Base-by-base conservation (phyloP, 2,329 filamentous ascomycete genomes). In the Juglanconis oblonga region DNA sequence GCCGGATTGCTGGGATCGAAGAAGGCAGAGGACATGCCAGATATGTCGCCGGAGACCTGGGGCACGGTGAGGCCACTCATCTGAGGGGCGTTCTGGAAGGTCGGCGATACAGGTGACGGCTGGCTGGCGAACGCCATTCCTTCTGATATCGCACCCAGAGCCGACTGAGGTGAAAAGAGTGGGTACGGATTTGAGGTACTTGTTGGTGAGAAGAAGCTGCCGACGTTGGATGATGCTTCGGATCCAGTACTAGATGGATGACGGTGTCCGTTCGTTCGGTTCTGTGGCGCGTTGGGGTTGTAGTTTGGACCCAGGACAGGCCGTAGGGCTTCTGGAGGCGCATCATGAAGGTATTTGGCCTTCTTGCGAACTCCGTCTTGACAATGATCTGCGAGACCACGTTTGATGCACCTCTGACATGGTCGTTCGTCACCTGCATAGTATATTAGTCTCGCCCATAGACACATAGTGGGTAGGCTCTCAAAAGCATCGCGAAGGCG, bases 281-380 rank as follows among this genome's bases (percentile, higher is more conserved):
- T 75, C 68, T 67, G 58, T 3, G 77, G 76, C 70, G 75, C 76
- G 73, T 73, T 80, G 70, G 83, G 84, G 69, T 89, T 91, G 68
- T 86, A 89, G 64, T 82, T 87, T 35, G 87, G 86, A 5, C 88
- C 87, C 52, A 95, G 82, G 47, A 95, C 92, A n/a, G 93, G 91
- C 71, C 94, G 85, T 64, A 97, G 81, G 50, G 92, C 92, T 72
- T 96, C 92, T 55, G 92, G 87, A 40, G 94, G 93, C 32, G 94
- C 92, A 81, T 98, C 95, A 71, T 98, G 93, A 59, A 99, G 89
- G 74, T 99, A 99, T 75, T 99, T 99, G 55, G 95, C 95, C 82
- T 98, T 99, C 77, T 99, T 99, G 64, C 95, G 89, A 55, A 98
- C 92, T 57, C 95, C 95, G 72, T 99, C 95, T 74, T 97, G 92